Conservation (phyloP, 176 grass and related monocot genomes). For the Oryza australiensis region DNA sequence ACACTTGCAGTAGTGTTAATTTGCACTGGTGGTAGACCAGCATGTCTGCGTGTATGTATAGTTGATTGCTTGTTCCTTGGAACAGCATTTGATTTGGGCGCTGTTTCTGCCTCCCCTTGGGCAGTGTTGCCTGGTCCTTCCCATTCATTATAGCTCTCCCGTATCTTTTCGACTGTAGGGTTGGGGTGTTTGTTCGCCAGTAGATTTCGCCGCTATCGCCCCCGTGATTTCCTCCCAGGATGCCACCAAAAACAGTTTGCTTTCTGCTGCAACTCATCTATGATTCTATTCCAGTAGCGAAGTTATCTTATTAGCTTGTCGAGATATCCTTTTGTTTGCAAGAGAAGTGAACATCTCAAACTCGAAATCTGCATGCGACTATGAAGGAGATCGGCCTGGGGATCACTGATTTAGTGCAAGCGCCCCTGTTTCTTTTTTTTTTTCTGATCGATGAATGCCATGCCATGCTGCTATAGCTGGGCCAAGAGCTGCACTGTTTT, state of each 20-base stretch:
- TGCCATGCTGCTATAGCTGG: neutral
- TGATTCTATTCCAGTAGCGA: neutral
- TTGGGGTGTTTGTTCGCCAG: neutral
- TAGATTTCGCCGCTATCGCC: neutral
- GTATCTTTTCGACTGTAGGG: neutral
- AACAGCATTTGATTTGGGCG: neutral
- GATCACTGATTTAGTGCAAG: neutral
- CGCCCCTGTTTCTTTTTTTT: no score
- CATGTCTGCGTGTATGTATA: neutral
- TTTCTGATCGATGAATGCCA: neutral
- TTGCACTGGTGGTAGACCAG: neutral
- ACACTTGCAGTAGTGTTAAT: neutral
- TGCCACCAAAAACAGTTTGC: neutral
- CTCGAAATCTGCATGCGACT: neutral
- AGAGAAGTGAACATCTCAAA: neutral
- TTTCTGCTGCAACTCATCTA: neutral
- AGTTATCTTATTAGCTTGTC: neutral
- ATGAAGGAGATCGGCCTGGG: neutral
- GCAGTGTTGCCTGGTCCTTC: constrained; percentile 4
- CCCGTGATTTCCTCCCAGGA: constrained; percentile 37
- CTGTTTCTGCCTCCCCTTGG: constrained; percentile 12
- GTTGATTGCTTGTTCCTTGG: neutral
- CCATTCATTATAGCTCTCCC: no score
- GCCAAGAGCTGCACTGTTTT: constrained; percentile 14
- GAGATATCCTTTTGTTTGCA: neutral